Evolutionary conservation across 148 eudicot species (phyloP).

Genomic region (Linanthus parryae): DNA sequence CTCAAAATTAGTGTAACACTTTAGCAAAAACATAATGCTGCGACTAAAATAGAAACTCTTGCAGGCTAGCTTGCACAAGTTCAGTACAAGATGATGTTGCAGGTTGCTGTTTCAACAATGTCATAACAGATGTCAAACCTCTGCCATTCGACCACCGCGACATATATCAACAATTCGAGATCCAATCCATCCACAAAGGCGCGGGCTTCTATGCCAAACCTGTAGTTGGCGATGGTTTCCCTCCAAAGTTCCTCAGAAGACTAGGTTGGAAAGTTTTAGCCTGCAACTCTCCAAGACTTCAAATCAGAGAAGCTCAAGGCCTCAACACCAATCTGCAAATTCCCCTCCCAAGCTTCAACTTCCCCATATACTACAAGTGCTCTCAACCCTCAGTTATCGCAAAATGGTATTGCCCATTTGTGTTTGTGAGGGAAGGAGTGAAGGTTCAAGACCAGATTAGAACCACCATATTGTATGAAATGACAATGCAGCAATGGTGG

Average conservation of each 20-base stretch:
- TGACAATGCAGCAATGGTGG: constrained; percentile 53
- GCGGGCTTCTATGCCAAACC: constrained; percentile 74
- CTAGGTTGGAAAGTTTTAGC: constrained; percentile 59
- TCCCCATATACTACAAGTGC: constrained; percentile 24
- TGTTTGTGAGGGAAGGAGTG: constrained; percentile 47
- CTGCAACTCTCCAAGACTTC: constrained; percentile 25
- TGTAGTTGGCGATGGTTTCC: constrained; percentile 61
- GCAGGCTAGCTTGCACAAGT: constrained; percentile 62
- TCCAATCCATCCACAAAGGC: constrained; percentile 37
- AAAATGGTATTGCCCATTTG: constrained; percentile 54
- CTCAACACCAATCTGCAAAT: constrained; percentile 30
- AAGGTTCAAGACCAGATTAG: constrained; percentile 31
- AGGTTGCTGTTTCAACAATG: constrained; percentile 43
- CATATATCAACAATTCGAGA: constrained; percentile 75
- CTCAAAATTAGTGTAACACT: no score
- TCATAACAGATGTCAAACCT: constrained; percentile 37
- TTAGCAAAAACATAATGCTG: no score
- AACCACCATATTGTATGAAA: constrained; percentile 40
- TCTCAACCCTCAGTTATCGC: constrained; percentile 30
- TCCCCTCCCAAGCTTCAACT: constrained; percentile 23
- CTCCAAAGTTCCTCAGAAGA: constrained; percentile 60
- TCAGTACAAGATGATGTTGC: constrained; percentile 44
- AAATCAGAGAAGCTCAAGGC: constrained; percentile 38
- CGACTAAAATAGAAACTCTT: no score
- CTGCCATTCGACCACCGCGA: constrained; percentile 56